Conservation (phyloP, 345 rosid species). For the Excoecaria cochinchinensis region DNA sequence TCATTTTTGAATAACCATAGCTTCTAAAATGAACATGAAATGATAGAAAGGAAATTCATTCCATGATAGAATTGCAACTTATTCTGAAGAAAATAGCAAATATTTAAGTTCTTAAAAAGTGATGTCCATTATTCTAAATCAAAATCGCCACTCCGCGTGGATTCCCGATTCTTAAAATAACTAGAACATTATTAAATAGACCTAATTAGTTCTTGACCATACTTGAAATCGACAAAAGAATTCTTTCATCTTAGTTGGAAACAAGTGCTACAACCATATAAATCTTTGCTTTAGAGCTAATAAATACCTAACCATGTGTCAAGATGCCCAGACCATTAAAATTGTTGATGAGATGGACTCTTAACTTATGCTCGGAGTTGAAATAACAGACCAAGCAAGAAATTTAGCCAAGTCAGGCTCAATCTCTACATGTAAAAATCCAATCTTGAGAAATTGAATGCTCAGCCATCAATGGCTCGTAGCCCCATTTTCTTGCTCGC, state of each 20-base stretch:
- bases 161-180: slow-evolving; percentile 5
- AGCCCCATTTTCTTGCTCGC: background rate
- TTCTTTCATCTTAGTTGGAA: background rate
- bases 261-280: background rate
- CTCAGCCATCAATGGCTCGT: background rate
- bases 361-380: background rate
- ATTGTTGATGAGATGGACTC: background rate
- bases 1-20: no score
- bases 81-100: background rate
- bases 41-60: background rate
- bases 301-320: background rate
- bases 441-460: background rate
- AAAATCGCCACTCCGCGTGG: background rate
- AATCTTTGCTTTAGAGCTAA: slow-evolving; percentile 1
- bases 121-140: background rate
- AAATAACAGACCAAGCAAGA: background rate
- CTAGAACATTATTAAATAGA: background rate
- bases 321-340: background rate
- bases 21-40: background rate
- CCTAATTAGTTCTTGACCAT: background rate
- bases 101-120: background rate
- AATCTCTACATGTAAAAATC: background rate
- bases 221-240: slow-evolving; percentile 1
- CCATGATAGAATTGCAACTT: slow-evolving; percentile 1
- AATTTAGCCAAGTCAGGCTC: background rate